Base-by-base conservation (phyloP, 2,329 filamentous ascomycete species). In the Colletotrichum lentis region DNA sequence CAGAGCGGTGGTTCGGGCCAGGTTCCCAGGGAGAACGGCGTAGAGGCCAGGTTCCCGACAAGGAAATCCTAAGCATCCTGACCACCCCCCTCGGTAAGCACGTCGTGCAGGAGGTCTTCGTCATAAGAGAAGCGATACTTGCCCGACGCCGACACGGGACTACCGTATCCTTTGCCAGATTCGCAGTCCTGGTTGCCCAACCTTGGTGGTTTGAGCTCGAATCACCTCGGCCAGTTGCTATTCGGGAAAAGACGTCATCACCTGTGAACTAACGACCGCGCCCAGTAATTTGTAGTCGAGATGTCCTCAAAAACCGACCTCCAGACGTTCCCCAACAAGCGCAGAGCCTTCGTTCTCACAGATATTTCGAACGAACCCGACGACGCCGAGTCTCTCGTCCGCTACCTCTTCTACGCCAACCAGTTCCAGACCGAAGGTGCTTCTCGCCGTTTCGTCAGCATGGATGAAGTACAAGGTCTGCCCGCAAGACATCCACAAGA, bases 361-460 rank as follows among this genome's bases (percentile, higher is more conserved):
- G 81, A 83, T 63, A 83, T 83, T 58, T 79, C 79, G 31, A 83
- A 83, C 68, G 81, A 83, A 70, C 81, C 80, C 1, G 81, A 83
- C 66, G 81, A 84, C 72, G 76, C 78, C 6, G 77, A 82, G 70
- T 83, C 80, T 0, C 73, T 84, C 18, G 78, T 80, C 2, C 78
- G 82, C 11, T 81, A 81, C 65, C 75, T 84, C 4, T 72, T 82
- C 1, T 84, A 84, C 71, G 74, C 78, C 3, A 83, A 84, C 71
- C 77, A 84, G 71, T 83, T 84, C 69, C 71, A 79, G 18, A 82
- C 79, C 3, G 75, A 82, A 52, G 82, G 80, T 6, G n/a, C 73
- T 83, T 11, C 79, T 82, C 3, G 82, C 81, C 3, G 77, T 76
- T 46, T 83, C 82, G 0, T 83, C 81, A 5, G 81, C 77, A 71